Evolutionary conservation across 163 green algal genomes (phyloP).

Genomic region (Chlorella variabilis): DNA sequence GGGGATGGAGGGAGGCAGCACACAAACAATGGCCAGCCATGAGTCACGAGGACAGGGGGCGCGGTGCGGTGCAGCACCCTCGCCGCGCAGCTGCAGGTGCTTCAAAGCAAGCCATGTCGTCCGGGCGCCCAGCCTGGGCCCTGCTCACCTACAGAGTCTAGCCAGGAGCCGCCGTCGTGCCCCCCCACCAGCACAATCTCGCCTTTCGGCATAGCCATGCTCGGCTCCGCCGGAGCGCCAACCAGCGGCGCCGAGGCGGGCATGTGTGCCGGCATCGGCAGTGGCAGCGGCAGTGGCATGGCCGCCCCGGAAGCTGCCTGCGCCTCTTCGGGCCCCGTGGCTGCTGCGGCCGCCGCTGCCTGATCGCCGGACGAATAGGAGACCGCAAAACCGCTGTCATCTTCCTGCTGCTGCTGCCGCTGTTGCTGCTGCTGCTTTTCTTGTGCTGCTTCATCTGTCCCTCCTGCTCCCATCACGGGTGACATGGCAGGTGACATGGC

Average conservation of each 20-base stretch:
- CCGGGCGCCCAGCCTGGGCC: neutral
- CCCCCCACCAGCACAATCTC: slow-evolving; percentile 33
- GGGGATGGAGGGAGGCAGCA: neutral
- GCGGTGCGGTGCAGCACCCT: too few relatives aligned
- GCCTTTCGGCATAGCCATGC: neutral
- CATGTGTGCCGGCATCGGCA: neutral
- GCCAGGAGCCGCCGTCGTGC: slow-evolving; percentile 37
- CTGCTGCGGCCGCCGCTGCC: neutral
- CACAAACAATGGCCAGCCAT: too few relatives aligned
- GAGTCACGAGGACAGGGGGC: too few relatives aligned
- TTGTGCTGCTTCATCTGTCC: neutral
- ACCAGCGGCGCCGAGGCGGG: neutral
- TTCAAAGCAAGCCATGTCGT: too few relatives aligned
- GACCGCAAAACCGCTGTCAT: neutral
- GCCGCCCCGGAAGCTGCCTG: too few relatives aligned
- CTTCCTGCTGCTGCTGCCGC: slow-evolving; percentile 8
- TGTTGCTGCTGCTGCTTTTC: neutral
- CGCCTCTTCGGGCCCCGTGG: too few relatives aligned
- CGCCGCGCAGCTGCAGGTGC: too few relatives aligned
- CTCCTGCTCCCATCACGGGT: neutral
- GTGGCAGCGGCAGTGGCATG: neutral
- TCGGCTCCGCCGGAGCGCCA: too few relatives aligned
- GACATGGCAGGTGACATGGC: neutral
- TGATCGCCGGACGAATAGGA: neutral
- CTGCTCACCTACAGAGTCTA: slow-evolving; percentile 32